These are phyloP conservation scores for Talaromyces piceae DNA, from an alignment of 2,329 filamentous ascomycete genomes.

Conservation along the genomic window DNA sequence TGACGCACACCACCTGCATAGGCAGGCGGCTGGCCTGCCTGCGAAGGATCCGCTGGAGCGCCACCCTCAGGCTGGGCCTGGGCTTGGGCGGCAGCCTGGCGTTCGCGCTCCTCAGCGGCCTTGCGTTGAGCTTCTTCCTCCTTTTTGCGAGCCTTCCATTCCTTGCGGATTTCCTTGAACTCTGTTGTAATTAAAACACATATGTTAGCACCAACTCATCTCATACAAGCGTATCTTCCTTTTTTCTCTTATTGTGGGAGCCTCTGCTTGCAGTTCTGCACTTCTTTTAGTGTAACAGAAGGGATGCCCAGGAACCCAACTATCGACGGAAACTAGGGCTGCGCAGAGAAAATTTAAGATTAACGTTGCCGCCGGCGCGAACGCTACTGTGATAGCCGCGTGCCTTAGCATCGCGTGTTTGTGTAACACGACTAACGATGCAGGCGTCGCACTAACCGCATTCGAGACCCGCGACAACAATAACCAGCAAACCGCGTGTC, in stretches of 20 bases:
- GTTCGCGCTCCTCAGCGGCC: conserved; percentile 75
- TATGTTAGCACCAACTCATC: conserved; percentile 2
- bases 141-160: conserved; percentile 99
- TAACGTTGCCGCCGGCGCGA: conserved; percentile 42
- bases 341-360: conserved; percentile 20
- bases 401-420: conserved; percentile 42
- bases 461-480: conserved; percentile 22
- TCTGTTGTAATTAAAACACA: conserved; percentile 47
- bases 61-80: conserved; percentile 42
- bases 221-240: not conserved
- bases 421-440: conserved; percentile 41
- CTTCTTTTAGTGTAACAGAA: not conserved
- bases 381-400: conserved; percentile 48
- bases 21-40: conserved; percentile 34
- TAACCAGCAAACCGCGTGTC: conserved; percentile 16
- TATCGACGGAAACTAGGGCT: conserved; percentile 3
- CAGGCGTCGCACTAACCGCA: conserved; percentile 31
- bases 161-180: conserved; percentile 98
- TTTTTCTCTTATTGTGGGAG: no score
- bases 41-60: conserved; percentile 41
- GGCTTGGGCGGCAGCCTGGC: conserved; percentile 55
- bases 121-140: conserved; percentile 89
- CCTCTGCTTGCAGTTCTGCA: not conserved
- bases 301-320: not conserved
- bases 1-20: conserved; percentile 52